These are phyloP conservation scores for Lasiodiplodia citricola DNA, from an alignment of 2,329 filamentous ascomycete genomes.

Conservation along the genomic window DNA sequence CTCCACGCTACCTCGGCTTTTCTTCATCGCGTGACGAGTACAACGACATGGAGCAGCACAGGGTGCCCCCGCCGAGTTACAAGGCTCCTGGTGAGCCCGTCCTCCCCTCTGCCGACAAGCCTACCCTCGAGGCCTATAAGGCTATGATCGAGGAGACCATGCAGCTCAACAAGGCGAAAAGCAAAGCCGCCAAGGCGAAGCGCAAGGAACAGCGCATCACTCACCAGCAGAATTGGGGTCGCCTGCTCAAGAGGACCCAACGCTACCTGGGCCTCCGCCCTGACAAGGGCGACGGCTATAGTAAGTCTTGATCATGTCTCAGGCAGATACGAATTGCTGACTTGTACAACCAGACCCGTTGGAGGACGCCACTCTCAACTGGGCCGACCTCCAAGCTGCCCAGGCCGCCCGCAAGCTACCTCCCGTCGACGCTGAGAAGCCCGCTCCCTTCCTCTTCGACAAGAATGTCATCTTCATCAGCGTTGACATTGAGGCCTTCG, in stretches of 20 bases:
- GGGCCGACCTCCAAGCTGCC: slow-evolving; percentile 20
- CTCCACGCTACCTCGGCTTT: slow-evolving; percentile 71
- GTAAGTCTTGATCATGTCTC: slow-evolving; percentile 23
- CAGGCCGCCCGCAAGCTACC: slow-evolving; percentile 28
- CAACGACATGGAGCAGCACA: slow-evolving; percentile 43
- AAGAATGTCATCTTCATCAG: slow-evolving; percentile 71
- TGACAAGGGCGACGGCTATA: slow-evolving; percentile 25
- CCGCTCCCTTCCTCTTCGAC: slow-evolving; percentile 56
- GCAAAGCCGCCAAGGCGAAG: slow-evolving; percentile 55
- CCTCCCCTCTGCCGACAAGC: slow-evolving; percentile 38
- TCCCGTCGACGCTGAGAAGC: slow-evolving; percentile 52
- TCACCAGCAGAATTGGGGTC: slow-evolving; percentile 59
- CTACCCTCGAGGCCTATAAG: slow-evolving; percentile 56
- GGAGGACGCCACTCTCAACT: slow-evolving; percentile 14
- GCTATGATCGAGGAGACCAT: slow-evolving; percentile 59
- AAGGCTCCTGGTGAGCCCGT: slow-evolving; percentile 31
- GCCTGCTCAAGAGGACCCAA: slow-evolving; percentile 68
- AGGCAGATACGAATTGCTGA: background rate
- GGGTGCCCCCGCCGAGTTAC: slow-evolving; percentile 35
- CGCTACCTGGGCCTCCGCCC: slow-evolving; percentile 73
- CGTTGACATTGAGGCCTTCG: slow-evolving; percentile 84
- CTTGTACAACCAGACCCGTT: slow-evolving; percentile 17
- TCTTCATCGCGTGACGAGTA: slow-evolving; percentile 55
- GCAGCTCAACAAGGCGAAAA: slow-evolving; percentile 57
- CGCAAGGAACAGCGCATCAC: slow-evolving; percentile 55